Percentiles rank a stretch among this genome's conserved stretches.
These are phyloP conservation scores for Letharia lupina DNA, from an alignment of 495 filamentous ascomycete genomes.

Conservation along the genomic window DNA sequence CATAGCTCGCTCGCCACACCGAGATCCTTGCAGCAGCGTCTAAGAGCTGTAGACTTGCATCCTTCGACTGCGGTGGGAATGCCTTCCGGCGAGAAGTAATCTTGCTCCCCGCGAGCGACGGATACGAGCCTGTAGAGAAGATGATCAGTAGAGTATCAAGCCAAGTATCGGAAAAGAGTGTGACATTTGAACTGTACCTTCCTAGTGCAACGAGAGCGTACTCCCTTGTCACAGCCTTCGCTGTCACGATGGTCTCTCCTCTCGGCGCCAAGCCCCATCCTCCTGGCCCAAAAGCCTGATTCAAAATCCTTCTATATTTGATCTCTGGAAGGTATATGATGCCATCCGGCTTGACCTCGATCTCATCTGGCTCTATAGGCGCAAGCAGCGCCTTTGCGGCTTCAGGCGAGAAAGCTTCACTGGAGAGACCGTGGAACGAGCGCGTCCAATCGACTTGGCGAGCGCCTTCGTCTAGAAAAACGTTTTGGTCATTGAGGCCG, in stretches of 20 bases:
- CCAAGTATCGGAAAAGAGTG: background rate
- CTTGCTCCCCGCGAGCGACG: conserved; percentile 87
- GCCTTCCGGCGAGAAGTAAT: conserved; percentile 84
- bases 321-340: conserved; percentile 97
- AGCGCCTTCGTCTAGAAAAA: conserved; percentile 36
- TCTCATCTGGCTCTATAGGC: conserved; percentile 59
- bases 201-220: conserved; percentile 88
- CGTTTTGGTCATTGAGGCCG: conserved; percentile 45
- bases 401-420: conserved; percentile 68
- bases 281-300: conserved; percentile 85
- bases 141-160: background rate
- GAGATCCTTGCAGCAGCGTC: conserved; percentile 96
- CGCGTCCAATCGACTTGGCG: conserved; percentile 81
- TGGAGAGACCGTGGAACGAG: conserved; percentile 82
- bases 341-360: conserved; percentile 95
- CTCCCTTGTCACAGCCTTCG: conserved; percentile 83
- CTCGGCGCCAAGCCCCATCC: conserved; percentile 90
- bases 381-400: conserved; percentile 60
- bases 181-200: conserved; percentile 49
- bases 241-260: conserved; percentile 83
- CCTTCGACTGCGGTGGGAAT: conserved; percentile 97
- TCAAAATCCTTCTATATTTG: conserved; percentile 91
- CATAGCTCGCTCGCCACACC: conserved; percentile 92
- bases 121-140: conserved; percentile 63
- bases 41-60: conserved; percentile 91